Percentiles rank a stretch among this genome's conserved stretches.
phyloP scores from a whole-genome alignment of 371 early-diverging fungal genomes.

The Encephalitozoon hellem region DNA sequence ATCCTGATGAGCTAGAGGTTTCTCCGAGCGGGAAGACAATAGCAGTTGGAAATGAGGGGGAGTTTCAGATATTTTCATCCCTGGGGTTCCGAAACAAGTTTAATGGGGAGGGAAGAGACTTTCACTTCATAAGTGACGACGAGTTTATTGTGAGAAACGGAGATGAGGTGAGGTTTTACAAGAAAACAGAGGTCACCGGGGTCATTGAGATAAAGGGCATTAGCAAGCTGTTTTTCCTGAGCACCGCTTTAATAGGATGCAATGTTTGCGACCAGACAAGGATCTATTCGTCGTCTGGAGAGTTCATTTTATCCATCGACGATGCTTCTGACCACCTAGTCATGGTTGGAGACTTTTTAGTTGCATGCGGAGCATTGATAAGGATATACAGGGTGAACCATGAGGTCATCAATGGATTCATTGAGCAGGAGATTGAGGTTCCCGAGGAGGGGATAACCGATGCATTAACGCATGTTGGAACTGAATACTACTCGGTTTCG shows the following conservation, averaged over 20 bases:
- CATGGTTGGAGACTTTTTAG: slow-evolving; percentile 8
- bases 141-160: slow-evolving; percentile 21
- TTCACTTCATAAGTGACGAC: slow-evolving; percentile 33
- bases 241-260: not conserved
- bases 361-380: not conserved
- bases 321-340: not conserved
- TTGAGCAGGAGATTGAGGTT: slow-evolving; percentile 16
- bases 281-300: slow-evolving; percentile 7
- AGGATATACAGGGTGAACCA: not conserved
- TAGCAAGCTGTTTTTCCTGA: not conserved
- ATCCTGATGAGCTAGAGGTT: slow-evolving; percentile 2
- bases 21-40: slow-evolving; percentile 29
- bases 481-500: not conserved
- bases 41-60: slow-evolving; percentile 10
- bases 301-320: not conserved
- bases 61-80: slow-evolving; percentile 25
- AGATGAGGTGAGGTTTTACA: slow-evolving; percentile 22
- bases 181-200: slow-evolving; percentile 11
- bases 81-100: slow-evolving; percentile 45
- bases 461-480: not conserved
- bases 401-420: slow-evolving; percentile 1
- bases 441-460: slow-evolving; percentile 12
- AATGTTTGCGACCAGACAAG: not conserved
- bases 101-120: slow-evolving; percentile 12
- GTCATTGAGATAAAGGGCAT: slow-evolving; percentile 18